Percentiles rank a stretch among this genome's conserved stretches.
phyloP scores from a whole-genome alignment of 805 yeast genomes.

The Candida awuae region DNA sequence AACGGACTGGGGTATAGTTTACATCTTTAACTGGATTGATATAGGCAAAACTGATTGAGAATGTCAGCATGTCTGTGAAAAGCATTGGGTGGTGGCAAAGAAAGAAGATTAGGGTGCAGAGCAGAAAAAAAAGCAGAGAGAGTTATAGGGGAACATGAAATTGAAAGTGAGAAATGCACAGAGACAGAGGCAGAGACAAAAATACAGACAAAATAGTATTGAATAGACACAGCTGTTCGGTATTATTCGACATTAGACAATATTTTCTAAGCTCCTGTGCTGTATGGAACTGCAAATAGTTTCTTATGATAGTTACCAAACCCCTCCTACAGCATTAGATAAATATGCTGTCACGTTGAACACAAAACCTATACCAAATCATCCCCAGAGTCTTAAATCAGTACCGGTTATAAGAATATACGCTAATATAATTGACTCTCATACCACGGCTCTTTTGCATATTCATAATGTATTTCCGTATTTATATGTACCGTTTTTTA shows the following conservation, averaged over 20 bases:
- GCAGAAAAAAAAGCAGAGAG: too few species aligned
- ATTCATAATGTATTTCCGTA: constrained; percentile 85
- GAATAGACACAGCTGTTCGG: neutral
- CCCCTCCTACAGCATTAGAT: constrained; percentile 49
- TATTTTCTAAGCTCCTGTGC: neutral
- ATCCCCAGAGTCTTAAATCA: constrained; percentile 28
- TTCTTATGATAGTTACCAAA: constrained; percentile 53
- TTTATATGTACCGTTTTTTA: constrained; percentile 56
- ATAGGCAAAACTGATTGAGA: too few species aligned
- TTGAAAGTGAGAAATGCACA: too few species aligned
- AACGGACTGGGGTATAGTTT: too few species aligned
- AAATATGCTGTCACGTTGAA: constrained; percentile 29
- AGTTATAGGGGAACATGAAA: too few species aligned
- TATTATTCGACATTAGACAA: neutral
- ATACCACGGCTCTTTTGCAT: constrained; percentile 49
- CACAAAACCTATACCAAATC: constrained; percentile 12
- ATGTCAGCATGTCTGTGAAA: too few species aligned
- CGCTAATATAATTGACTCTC: constrained; percentile 60
- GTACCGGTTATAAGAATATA: constrained; percentile 76
- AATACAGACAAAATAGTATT: too few species aligned
- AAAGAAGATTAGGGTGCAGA: too few species aligned
- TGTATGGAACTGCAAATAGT: constrained; percentile 6
- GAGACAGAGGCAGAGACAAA: too few species aligned
- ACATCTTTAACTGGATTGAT: too few species aligned
- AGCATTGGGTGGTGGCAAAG: too few species aligned